Conservation (phyloP, 164 flowering plant genomes). For the Vitis rotundifolia region DNA sequence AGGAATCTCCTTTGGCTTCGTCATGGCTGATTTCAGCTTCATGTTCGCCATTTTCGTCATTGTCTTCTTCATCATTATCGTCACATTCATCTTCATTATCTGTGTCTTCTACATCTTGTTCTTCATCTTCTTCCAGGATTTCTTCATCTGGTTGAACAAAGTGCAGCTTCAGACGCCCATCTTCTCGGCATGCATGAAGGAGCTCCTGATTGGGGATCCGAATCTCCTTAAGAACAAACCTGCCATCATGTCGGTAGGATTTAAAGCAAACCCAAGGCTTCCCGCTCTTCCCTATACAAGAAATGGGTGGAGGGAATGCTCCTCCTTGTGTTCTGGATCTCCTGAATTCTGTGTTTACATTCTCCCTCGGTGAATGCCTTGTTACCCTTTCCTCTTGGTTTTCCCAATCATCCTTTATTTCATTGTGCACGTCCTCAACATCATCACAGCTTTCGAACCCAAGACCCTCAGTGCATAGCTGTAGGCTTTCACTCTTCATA, state of each 20-base stretch:
- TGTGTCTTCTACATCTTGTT: slow-evolving; percentile 19
- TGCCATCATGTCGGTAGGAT: slow-evolving; percentile 62
- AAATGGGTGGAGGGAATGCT: slow-evolving; percentile 79
- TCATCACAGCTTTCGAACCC: slow-evolving; percentile 82
- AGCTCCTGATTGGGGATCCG: slow-evolving; percentile 65
- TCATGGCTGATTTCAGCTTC: background rate
- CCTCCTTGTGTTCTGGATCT: slow-evolving; percentile 24
- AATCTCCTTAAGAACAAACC: slow-evolving; percentile 72
- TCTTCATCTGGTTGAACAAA: slow-evolving; percentile 54
- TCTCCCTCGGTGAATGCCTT: slow-evolving; percentile 11
- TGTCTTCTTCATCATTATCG: slow-evolving; percentile 5
- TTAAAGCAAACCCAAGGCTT: slow-evolving; percentile 68
- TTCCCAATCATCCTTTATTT: slow-evolving; percentile 7
- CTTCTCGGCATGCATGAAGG: slow-evolving; percentile 72
- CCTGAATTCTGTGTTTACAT: slow-evolving; percentile 14
- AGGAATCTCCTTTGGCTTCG: slow-evolving; percentile 2
- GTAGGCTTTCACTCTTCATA: slow-evolving; percentile 52
- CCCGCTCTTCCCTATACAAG: slow-evolving; percentile 71
- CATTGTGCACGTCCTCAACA: slow-evolving; percentile 47
- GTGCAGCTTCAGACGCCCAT: slow-evolving; percentile 69
- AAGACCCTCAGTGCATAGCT: slow-evolving; percentile 79
- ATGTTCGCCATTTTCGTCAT: slow-evolving; percentile 12
- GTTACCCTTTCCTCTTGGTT: slow-evolving; percentile 8
- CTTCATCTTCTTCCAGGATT: slow-evolving; percentile 27
- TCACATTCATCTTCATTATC: background rate